Evolutionary conservation across 768 basidiomycete species (phyloP).

Genomic region (Pleurotus ostreatus): DNA sequence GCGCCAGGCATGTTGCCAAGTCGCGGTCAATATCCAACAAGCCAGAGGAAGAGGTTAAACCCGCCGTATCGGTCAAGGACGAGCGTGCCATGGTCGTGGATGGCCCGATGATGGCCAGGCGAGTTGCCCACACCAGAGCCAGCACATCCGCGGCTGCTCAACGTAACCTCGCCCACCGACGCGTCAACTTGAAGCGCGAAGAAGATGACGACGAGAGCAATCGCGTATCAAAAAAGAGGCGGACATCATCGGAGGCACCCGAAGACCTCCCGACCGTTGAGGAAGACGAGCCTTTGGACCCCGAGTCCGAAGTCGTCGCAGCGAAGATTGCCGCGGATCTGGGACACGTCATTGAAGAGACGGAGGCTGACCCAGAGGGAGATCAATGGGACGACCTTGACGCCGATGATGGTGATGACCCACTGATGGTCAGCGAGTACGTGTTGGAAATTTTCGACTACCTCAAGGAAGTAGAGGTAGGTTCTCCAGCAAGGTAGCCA

Average conservation of each 20-base stretch:
- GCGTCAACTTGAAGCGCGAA: slow-evolving; percentile 18
- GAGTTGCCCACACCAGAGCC: not conserved
- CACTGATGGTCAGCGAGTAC: slow-evolving; percentile 96
- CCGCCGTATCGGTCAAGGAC: slow-evolving; percentile 24
- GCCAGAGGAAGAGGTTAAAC: slow-evolving; percentile 26
- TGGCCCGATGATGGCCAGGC: slow-evolving; percentile 22
- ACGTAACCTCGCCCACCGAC: slow-evolving; percentile 20
- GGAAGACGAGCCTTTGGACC: slow-evolving; percentile 29
- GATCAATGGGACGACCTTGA: slow-evolving; percentile 88
- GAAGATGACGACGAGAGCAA: slow-evolving; percentile 55
- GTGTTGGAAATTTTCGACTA: slow-evolving; percentile 93
- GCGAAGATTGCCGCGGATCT: slow-evolving; percentile 42
- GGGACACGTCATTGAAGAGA: slow-evolving; percentile 48
- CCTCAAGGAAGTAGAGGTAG: slow-evolving; percentile 84
- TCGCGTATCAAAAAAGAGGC: slow-evolving; percentile 69
- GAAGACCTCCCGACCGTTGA: slow-evolving; percentile 36
- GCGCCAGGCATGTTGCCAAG: slow-evolving; percentile 22
- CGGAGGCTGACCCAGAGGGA: slow-evolving; percentile 64
- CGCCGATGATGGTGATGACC: slow-evolving; percentile 88
- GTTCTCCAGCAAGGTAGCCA: slow-evolving; percentile 10
- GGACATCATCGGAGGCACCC: slow-evolving; percentile 62
- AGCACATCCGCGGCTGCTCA: slow-evolving; percentile 12
- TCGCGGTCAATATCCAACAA: slow-evolving; percentile 19
- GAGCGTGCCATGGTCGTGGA: slow-evolving; percentile 59
- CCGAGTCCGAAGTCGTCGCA: slow-evolving; percentile 40